Evolutionary conservation across 2,329 filamentous ascomycete species (phyloP), one percentile per base, ranked within the genome.

Genomic region (Neonectria magnoliae): DNA sequence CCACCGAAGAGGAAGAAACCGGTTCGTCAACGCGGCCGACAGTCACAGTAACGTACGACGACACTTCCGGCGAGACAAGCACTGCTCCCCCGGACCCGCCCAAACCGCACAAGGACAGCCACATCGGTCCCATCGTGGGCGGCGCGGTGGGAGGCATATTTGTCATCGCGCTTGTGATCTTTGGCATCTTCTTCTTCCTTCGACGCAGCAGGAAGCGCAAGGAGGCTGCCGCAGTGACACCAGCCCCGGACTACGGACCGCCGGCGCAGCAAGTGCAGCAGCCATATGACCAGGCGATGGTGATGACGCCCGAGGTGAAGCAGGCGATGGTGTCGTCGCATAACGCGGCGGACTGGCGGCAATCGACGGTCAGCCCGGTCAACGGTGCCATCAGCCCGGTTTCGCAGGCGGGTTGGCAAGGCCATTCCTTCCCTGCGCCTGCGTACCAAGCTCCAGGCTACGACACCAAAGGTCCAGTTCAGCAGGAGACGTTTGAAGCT

Each of bases 61-160:
- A 38, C n/a, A 22, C 18, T 18, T 10, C 47, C 44, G 29, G 29
- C 0, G 25, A n/a, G 16, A 47, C 64, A 1, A 55, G 33, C 0
- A 57, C 60, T 20, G 14, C 18, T 18, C 22, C 36, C 2, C 18
- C 31, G 4, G 41, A 18, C 25, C 33, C 47, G 29, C 7, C 27
- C 41, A 27, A 45, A 31, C 14, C n/a, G 36, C 36, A 38, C 36
- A 50, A 11, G 14, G 29, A 29, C 9, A 36, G 6, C 44, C 66
- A 1, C 1, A 38, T 69, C 2, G 67, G 67, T 8, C 63, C 67
- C 16, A 69, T 69, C 4, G 45, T 69, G 0, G 67, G 67, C 2
- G 67, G 67, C 3, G 29, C 57, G 0, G 63, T 69, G 8, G 67
- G 67, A 1, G 66, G 67, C 2, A 58, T 69, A 11, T 42, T 62